A percentile compares a stretch with the other conserved stretches of the same genome.
Conservation (phyloP, 2,329 filamentous ascomycete species). For the Exophiala dermatitidis region DNA sequence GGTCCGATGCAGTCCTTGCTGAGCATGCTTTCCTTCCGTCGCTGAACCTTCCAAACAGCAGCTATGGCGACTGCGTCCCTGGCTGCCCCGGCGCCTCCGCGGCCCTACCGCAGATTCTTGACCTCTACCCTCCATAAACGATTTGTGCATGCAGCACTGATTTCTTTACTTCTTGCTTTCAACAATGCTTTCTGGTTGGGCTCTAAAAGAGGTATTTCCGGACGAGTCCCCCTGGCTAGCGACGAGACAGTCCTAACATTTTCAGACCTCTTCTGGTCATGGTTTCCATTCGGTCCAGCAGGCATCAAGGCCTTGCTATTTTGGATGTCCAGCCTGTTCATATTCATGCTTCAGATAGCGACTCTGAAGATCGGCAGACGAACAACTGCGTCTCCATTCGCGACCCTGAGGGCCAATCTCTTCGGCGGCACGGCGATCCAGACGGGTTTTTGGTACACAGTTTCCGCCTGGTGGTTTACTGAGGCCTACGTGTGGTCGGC, state of each 20-base stretch:
- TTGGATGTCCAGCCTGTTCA: constrained; percentile 65
- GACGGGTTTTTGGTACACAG: constrained; percentile 66
- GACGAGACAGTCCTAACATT: not conserved
- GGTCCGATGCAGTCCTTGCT: constrained; percentile 14
- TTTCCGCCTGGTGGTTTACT: constrained; percentile 72
- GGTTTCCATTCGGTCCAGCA: constrained; percentile 72
- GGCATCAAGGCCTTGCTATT: constrained; percentile 69
- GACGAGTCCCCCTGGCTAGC: not conserved
- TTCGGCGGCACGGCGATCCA: constrained; percentile 57
- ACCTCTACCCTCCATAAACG: constrained; percentile 81
- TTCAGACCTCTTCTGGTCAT: constrained; percentile 66
- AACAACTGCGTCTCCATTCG: constrained; percentile 61
- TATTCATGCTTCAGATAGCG: constrained; percentile 80
- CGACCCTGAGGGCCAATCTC: constrained; percentile 54
- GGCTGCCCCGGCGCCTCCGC: constrained; percentile 22
- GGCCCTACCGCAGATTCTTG: constrained; percentile 75
- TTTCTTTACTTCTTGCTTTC: constrained; percentile 67
- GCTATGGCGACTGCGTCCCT: constrained; percentile 12
- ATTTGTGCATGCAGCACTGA: constrained; percentile 69
- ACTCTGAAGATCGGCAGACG: constrained; percentile 69
- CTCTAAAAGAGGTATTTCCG: constrained; percentile 46
- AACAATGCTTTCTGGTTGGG: constrained; percentile 63
- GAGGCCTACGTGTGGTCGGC: constrained; percentile 73
- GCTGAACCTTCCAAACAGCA: not conserved
- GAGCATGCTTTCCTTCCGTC: constrained; percentile 6